Evolutionary conservation across 768 basidiomycete genomes (phyloP).

Genomic region (Lactifluus piperatus): DNA sequence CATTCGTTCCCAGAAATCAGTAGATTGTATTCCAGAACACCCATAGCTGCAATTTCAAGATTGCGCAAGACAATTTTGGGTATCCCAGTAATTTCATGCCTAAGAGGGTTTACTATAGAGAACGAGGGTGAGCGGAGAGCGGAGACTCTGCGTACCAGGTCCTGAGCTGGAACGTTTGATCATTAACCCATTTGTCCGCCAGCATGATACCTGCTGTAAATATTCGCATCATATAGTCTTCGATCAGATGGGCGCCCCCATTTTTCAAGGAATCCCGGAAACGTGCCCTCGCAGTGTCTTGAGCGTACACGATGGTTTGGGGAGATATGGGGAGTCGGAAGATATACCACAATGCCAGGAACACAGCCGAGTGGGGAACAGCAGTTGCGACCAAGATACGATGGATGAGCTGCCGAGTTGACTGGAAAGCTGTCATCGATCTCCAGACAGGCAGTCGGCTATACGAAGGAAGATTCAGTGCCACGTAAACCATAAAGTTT

Average conservation of each 20-base stretch:
- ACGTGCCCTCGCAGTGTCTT: constrained; percentile 15
- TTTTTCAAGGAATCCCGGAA: constrained; percentile 28
- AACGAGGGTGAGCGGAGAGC: background rate
- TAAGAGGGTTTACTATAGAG: background rate
- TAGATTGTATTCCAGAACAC: constrained; percentile 16
- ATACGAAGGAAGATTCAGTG: background rate
- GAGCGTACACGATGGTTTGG: constrained; percentile 12
- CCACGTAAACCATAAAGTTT: background rate
- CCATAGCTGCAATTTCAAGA: constrained; percentile 15
- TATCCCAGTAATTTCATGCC: constrained; percentile 17
- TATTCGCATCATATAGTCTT: constrained; percentile 30
- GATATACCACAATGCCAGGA: constrained; percentile 27
- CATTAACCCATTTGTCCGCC: constrained; percentile 29
- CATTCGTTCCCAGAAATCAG: constrained; percentile 15
- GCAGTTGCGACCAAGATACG: constrained; percentile 15
- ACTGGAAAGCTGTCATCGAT: constrained; percentile 16
- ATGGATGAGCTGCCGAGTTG: constrained; percentile 15
- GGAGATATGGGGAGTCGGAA: constrained; percentile 21
- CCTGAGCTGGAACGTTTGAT: constrained; percentile 25
- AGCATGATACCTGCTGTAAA: constrained; percentile 32
- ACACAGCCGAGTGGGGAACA: constrained; percentile 14
- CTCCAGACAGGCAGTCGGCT: constrained; percentile 16
- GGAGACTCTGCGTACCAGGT: constrained; percentile 24
- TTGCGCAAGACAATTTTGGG: constrained; percentile 12
- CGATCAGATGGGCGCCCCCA: constrained; percentile 24